Conservation (phyloP, 2,329 filamentous ascomycete species). For the Elsinoe batatas region DNA sequence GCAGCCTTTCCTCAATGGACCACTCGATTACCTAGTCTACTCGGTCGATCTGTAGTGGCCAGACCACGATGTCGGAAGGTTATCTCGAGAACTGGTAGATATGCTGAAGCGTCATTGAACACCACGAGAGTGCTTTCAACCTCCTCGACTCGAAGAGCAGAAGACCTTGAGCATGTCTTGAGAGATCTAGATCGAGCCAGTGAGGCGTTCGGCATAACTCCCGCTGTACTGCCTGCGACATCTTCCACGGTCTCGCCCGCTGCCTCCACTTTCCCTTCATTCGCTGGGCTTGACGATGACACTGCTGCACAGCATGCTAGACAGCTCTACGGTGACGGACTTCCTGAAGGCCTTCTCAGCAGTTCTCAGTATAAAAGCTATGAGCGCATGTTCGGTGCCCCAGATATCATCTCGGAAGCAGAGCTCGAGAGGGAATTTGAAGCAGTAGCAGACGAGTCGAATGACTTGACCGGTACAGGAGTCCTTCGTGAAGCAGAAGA, state of each 20-base stretch:
- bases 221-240: neutral
- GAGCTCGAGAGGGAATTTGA: constrained; percentile 28
- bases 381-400: constrained; percentile 69
- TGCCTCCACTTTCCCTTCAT: neutral
- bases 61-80: neutral
- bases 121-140: neutral
- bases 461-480: constrained; percentile 36
- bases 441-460: constrained; percentile 35
- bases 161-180: neutral
- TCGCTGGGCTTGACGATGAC: constrained; percentile 33
- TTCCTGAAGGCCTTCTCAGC: constrained; percentile 62
- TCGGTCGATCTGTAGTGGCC: constrained; percentile 4
- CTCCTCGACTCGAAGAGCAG: neutral
- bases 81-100: neutral
- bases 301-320: constrained; percentile 59
- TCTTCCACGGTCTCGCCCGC: neutral
- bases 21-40: neutral
- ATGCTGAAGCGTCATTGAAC: neutral
- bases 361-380: constrained; percentile 66
- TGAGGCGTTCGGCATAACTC: neutral
- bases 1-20: constrained; percentile 11
- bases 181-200: neutral
- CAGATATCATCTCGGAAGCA: constrained; percentile 50
- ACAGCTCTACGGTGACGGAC: constrained; percentile 63
- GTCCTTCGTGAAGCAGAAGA: constrained; percentile 47